Conservation (phyloP, 345 rosid genomes). For the Heritiera fomes region DNA sequence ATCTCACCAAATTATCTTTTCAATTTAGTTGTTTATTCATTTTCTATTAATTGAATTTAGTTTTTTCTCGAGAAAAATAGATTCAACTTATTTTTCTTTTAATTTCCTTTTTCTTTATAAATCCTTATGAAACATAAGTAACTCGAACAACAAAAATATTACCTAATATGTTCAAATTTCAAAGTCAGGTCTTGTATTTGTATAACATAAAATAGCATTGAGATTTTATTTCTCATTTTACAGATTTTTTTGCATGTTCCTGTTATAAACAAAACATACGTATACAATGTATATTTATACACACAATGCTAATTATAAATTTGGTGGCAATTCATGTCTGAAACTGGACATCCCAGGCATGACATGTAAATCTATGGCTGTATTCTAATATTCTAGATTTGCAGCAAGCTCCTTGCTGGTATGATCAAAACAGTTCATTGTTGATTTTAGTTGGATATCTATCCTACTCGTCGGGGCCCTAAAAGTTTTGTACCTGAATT, state of each 20-base stretch:
- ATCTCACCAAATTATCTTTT: too few species aligned
- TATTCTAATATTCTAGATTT: not conserved
- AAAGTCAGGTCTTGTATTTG: not conserved
- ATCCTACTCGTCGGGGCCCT: slow-evolving; percentile 36
- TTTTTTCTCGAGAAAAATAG: too few species aligned
- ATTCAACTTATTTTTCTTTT: too few species aligned
- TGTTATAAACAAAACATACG: not conserved
- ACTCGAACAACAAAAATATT: too few species aligned
- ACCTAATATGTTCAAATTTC: too few species aligned
- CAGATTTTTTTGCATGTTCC: not conserved
- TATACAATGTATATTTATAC: too few species aligned
- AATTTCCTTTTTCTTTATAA: too few species aligned
- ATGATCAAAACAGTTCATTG: not conserved
- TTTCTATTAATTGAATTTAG: too few species aligned
- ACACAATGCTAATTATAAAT: not conserved
- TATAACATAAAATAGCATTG: not conserved
- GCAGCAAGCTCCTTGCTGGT: not conserved
- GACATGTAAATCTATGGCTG: not conserved
- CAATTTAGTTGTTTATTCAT: too few species aligned
- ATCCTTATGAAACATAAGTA: too few species aligned
- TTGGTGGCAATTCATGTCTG: not conserved
- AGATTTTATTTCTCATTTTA: not conserved
- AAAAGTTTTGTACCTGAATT: slow-evolving; percentile 62
- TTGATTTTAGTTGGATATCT: not conserved
- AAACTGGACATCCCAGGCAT: not conserved